Conservation (phyloP, 495 filamentous ascomycete species). For the Margaritispora aquatica region DNA sequence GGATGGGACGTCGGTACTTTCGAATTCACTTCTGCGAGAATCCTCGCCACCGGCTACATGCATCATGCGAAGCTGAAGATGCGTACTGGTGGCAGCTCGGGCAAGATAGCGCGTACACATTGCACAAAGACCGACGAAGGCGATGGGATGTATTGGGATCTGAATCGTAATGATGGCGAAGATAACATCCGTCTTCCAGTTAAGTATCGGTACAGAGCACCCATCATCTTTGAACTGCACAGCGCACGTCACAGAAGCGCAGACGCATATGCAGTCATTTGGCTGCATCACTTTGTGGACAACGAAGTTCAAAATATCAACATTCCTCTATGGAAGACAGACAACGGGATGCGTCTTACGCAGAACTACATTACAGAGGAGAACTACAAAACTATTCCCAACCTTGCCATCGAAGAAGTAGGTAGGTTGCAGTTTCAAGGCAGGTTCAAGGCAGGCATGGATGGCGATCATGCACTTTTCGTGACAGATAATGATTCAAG, state of each 20-base stretch:
- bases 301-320: constrained; percentile 68
- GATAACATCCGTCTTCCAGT: constrained; percentile 71
- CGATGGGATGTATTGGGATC: constrained; percentile 61
- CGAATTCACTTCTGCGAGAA: constrained; percentile 65
- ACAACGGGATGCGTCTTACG: constrained; percentile 62
- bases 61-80: constrained; percentile 61
- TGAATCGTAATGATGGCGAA: constrained; percentile 48
- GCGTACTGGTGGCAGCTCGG: constrained; percentile 78
- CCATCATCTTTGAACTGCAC: constrained; percentile 84
- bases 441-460: constrained; percentile 83
- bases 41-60: constrained; percentile 53
- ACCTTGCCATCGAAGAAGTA: constrained; percentile 62
- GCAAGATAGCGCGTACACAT: constrained; percentile 54
- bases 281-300: constrained; percentile 81
- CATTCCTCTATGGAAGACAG: constrained; percentile 81
- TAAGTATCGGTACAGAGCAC: constrained; percentile 80
- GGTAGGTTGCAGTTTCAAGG: constrained; percentile 74
- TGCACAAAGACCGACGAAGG: constrained; percentile 51
- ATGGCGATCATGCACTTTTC: constrained; percentile 77
- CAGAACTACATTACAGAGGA: constrained; percentile 86
- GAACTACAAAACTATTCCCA: constrained; percentile 58
- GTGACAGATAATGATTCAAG: constrained; percentile 81
- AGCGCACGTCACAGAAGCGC: constrained; percentile 52
- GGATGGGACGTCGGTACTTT: constrained; percentile 95
- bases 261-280: constrained; percentile 71